These are phyloP conservation scores for Oidiodendron maius DNA, from an alignment of 495 filamentous ascomycete species.

Conservation along the genomic window DNA sequence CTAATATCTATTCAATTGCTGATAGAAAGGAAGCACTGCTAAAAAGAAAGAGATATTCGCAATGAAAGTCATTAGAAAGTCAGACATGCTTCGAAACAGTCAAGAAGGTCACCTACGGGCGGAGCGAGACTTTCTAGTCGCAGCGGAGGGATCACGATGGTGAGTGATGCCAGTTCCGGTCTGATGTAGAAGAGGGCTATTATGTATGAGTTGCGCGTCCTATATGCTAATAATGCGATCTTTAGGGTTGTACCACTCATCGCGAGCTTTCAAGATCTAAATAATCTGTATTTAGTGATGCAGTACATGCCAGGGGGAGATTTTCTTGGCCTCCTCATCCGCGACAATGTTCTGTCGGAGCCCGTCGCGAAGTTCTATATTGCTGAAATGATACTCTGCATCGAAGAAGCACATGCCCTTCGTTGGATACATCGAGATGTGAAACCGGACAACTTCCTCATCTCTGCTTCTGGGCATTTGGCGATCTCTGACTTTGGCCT, in stretches of 20 bases:
- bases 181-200: not conserved
- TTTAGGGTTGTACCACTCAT: constrained; percentile 79
- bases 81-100: constrained; percentile 78
- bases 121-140: constrained; percentile 85
- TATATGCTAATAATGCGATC: no score
- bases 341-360: constrained; percentile 75
- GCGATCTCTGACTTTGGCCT: constrained; percentile 96
- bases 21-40: not conserved
- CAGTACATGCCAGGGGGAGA: constrained; percentile 97
- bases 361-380: constrained; percentile 76
- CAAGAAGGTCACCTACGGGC: constrained; percentile 91
- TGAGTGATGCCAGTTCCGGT: no score
- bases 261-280: constrained; percentile 80
- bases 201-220: no score
- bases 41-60: constrained; percentile 64
- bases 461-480: constrained; percentile 79
- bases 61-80: constrained; percentile 95
- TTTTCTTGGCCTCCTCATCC: constrained; percentile 79
- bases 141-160: constrained; percentile 77
- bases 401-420: constrained; percentile 85
- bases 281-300: constrained; percentile 87
- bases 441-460: constrained; percentile 95
- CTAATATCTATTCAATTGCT: not conserved
- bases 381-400: constrained; percentile 90
- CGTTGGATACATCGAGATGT: constrained; percentile 91